Evolutionary conservation across 2,329 filamentous ascomycete species (phyloP).

Genomic region (Elsinoe australis): DNA sequence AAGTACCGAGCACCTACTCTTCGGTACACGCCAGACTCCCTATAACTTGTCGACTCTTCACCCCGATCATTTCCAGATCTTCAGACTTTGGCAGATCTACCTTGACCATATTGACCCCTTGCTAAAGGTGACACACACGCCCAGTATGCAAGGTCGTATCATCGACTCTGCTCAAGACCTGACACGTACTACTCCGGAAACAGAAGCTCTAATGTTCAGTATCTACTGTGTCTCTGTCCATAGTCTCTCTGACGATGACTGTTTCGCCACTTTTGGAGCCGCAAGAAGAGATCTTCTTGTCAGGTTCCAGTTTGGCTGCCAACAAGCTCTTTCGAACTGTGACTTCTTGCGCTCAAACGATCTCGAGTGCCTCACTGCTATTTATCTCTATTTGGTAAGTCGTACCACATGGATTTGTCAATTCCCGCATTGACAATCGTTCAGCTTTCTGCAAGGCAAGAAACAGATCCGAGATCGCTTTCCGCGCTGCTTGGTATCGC

Average conservation of each 20-base stretch:
- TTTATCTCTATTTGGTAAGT: constrained; percentile 48
- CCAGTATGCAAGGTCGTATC: constrained; percentile 58
- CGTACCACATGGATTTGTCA: constrained; percentile 10
- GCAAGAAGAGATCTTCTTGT: constrained; percentile 34
- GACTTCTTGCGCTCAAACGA: constrained; percentile 37
- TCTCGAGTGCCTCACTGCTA: constrained; percentile 43
- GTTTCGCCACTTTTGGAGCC: constrained; percentile 34
- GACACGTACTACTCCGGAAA: constrained; percentile 47
- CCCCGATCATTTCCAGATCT: constrained; percentile 58
- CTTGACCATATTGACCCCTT: constrained; percentile 68
- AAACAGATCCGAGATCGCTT: constrained; percentile 53
- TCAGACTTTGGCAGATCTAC: constrained; percentile 67
- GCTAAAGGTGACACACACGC: constrained; percentile 64
- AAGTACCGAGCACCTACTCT: constrained; percentile 45
- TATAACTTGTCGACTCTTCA: constrained; percentile 47
- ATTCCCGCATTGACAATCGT: constrained; percentile 26
- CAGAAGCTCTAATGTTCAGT: constrained; percentile 56
- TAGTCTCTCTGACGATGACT: constrained; percentile 51
- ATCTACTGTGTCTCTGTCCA: constrained; percentile 57
- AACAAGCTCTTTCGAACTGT: constrained; percentile 41
- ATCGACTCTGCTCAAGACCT: constrained; percentile 55
- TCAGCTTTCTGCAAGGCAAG: constrained; percentile 51
- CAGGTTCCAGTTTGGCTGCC: constrained; percentile 40
- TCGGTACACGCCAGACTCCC: constrained; percentile 38
- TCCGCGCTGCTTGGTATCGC: constrained; percentile 58